Conservation (phyloP, 1,139 yeast species). For the Candida tunisiensis region DNA sequence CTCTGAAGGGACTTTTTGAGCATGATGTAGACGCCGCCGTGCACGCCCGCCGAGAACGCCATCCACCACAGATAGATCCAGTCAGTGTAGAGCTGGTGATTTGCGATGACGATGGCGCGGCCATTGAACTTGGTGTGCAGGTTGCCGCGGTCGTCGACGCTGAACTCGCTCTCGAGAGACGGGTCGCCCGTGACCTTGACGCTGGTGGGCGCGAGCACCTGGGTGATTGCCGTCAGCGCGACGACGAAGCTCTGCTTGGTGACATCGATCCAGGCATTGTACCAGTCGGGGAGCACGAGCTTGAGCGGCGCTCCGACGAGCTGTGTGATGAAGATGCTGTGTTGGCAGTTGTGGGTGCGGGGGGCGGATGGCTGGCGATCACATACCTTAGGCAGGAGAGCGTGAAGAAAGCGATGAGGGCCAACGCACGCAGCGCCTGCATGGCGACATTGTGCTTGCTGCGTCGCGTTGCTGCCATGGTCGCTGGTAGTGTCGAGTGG, state of each 20-base stretch:
- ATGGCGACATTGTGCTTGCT: background rate
- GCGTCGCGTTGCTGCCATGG: no score
- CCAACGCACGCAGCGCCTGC: background rate
- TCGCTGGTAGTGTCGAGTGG: no score
- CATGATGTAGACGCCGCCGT: slow-evolving; percentile 52
- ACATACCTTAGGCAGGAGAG: background rate
- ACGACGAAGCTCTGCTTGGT: slow-evolving; percentile 22
- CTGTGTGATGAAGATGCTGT: slow-evolving; percentile 7
- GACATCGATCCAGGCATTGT: slow-evolving; percentile 15
- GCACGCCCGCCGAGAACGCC: slow-evolving; percentile 46
- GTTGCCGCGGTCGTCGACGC: slow-evolving; percentile 9
- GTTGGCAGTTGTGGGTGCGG: background rate
- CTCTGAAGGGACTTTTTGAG: slow-evolving; percentile 61
- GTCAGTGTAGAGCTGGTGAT: slow-evolving; percentile 89
- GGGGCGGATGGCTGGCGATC: background rate
- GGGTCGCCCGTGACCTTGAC: slow-evolving; percentile 19
- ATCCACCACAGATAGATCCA: slow-evolving; percentile 93
- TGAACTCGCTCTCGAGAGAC: slow-evolving; percentile 12
- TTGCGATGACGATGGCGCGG: slow-evolving; percentile 50
- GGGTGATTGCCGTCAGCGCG: slow-evolving; percentile 14
- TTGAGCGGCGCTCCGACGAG: slow-evolving; percentile 12
- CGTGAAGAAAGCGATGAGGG: background rate
- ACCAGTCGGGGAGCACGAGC: slow-evolving; percentile 8
- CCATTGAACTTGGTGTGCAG: slow-evolving; percentile 16
- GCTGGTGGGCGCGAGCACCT: slow-evolving; percentile 18